phyloP scores from a whole-genome alignment of 1,139 yeast species.

The Torulaspora globosa region DNA sequence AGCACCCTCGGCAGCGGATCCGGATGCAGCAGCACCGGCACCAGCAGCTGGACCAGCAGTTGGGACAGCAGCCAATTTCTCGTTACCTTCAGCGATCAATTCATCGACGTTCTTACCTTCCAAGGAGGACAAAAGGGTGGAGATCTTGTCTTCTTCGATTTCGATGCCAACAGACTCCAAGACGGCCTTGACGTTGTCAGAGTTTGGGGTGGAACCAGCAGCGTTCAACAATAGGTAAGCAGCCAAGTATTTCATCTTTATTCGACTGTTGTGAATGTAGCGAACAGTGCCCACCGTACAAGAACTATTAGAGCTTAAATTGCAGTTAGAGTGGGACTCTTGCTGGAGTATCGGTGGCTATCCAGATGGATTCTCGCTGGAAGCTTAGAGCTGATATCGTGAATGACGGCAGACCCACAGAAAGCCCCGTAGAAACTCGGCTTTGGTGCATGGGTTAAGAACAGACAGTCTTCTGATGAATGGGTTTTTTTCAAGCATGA shows the following conservation, averaged over 20 bases:
- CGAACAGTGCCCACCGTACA: too few species aligned
- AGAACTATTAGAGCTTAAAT: neutral
- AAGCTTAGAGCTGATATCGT: neutral
- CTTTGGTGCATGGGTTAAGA: too few species aligned
- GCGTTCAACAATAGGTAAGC: conserved; percentile 84
- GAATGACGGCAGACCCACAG: neutral
- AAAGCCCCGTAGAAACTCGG: conserved; percentile 1
- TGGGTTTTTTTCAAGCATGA: conserved; percentile 6
- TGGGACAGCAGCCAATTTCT: conserved; percentile 80
- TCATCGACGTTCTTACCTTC: conserved; percentile 75
- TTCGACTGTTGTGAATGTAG: neutral
- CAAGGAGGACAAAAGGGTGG: conserved; percentile 61
- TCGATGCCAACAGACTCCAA: conserved; percentile 75
- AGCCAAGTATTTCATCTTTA: conserved; percentile 74
- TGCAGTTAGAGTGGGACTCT: neutral
- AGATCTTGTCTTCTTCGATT: conserved; percentile 69
- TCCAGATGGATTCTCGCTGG: too few species aligned
- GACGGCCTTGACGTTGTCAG: conserved; percentile 66
- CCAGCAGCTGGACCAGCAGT: conserved; percentile 78
- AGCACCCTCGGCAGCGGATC: conserved; percentile 53
- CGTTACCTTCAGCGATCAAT: conserved; percentile 74
- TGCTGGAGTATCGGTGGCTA: neutral
- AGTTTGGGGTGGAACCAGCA: conserved; percentile 79
- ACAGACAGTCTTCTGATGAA: conserved; percentile 1
- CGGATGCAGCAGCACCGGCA: conserved; percentile 52